A percentile compares a stretch with the other conserved stretches of the same genome.
Evolutionary conservation across 768 basidiomycete species (phyloP).

Genomic region (Boletus subcaerulescens): DNA sequence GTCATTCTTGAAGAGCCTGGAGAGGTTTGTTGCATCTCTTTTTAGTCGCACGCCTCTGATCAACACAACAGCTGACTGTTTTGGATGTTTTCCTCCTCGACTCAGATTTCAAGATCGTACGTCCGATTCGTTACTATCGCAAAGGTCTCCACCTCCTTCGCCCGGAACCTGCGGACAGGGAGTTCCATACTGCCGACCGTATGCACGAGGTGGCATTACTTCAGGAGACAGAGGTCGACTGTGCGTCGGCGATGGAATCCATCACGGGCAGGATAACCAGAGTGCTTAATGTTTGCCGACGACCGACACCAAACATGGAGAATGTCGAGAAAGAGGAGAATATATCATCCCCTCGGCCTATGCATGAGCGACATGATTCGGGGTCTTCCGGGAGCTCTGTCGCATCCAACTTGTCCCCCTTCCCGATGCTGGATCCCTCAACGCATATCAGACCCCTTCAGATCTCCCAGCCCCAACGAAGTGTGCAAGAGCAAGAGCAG

Average conservation of each 20-base stretch:
- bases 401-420: constrained; percentile 39
- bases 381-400: constrained; percentile 34
- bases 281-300: constrained; percentile 37
- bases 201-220: constrained; percentile 18
- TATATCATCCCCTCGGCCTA: not conserved
- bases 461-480: constrained; percentile 12
- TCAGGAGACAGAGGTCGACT: constrained; percentile 32
- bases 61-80: constrained; percentile 55
- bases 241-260: constrained; percentile 44
- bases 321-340: constrained; percentile 6
- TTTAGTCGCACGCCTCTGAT: not conserved
- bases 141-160: constrained; percentile 74
- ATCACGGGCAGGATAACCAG: constrained; percentile 47
- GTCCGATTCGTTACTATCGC: constrained; percentile 87
- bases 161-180: constrained; percentile 29
- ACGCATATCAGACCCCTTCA: constrained; percentile 64
- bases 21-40: constrained; percentile 49
- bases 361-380: constrained; percentile 14
- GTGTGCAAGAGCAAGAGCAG: constrained; percentile 20
- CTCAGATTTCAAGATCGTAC: constrained; percentile 80
- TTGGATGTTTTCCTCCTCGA: constrained; percentile 96
- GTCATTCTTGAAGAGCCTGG: constrained; percentile 85
- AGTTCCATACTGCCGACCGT: constrained; percentile 18
- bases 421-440: constrained; percentile 77
- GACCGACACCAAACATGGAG: constrained; percentile 12